Base-by-base conservation (phyloP, 1,284 basidiomycete species). In the Schizophyllum commune region DNA sequence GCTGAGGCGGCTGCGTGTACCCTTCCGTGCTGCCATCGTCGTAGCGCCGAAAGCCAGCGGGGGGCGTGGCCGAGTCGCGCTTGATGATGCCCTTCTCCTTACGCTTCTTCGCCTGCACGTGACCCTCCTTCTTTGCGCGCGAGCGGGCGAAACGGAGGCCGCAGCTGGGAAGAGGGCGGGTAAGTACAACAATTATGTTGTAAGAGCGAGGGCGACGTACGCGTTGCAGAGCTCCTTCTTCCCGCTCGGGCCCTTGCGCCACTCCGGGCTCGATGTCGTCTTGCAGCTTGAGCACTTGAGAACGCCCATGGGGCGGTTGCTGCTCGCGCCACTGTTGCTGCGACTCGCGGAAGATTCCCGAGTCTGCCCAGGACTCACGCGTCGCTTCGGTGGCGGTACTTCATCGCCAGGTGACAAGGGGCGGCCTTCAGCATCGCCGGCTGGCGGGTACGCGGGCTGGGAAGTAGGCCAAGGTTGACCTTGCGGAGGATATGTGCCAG, bases 141-240 rank as follows among this genome's bases (percentile, higher is more conserved):
- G 89, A 90, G 63, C 90, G 84, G 63, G 91, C 89, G 71, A 83
- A 92, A 55, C 90, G 85, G 63, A 92, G 78, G 21, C 90, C 90
- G 72, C 90, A 92, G 52, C 89, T 91, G 27, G 2, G 68, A 64
- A 64, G 60, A 64, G 65, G 64, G 64, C 67, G 68, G 65, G 65
- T 70, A 65, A 65, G 61, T 4, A 69, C 63, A 65, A 58, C 57
- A 58, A 57, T 65, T 65, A 67, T 63, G 63, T 61, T 58, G 51
- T 56, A 65, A 66, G 62, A 63, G 65, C 56, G 66, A 65, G 64
- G 54, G 33, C 63, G 60, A 82, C 90, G 80, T 75, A 95, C 90
- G 94, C 94, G 75, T 96, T 96, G 73, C 94, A 96, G 56, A 96
- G 78, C 72, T 94, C 91, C 76, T 96, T 96, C 73, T 91, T 89